Evolutionary conservation across 1,284 basidiomycete genomes (phyloP).

Genomic region (Cutaneotrichosporon dermatis): DNA sequence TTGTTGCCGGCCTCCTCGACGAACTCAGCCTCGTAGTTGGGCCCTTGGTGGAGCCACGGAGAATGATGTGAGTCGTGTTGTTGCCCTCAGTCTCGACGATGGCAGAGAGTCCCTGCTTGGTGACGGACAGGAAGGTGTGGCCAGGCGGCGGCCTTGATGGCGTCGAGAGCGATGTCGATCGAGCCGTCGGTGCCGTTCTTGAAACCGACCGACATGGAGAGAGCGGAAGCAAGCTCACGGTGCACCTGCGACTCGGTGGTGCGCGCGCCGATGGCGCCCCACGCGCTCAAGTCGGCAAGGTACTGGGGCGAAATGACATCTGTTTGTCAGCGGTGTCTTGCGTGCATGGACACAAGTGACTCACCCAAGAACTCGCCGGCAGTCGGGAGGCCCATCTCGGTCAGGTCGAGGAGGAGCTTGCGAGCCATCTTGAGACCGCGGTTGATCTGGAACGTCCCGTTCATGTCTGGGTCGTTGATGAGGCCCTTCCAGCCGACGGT

Average conservation of each 20-base stretch:
- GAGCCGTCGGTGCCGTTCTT: constrained; percentile 56
- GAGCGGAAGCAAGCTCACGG: constrained; percentile 80
- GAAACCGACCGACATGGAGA: constrained; percentile 84
- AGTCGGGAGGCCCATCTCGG: constrained; percentile 81
- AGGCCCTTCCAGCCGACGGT: constrained; percentile 65
- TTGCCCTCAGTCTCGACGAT: constrained; percentile 76
- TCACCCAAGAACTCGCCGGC: constrained; percentile 84
- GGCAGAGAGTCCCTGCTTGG: constrained; percentile 84
- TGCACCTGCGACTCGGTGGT: constrained; percentile 94
- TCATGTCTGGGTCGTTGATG: constrained; percentile 76
- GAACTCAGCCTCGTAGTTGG: constrained; percentile 74
- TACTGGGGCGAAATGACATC: constrained; percentile 79
- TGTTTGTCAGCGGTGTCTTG: neutral
- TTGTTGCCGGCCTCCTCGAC: constrained; percentile 73
- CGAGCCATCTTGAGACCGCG: constrained; percentile 84
- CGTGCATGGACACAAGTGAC: constrained; percentile 9
- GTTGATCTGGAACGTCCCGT: constrained; percentile 94
- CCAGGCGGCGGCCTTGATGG: constrained; percentile 81
- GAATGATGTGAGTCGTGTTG: constrained; percentile 62
- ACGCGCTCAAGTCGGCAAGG: constrained; percentile 69
- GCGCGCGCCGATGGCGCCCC: constrained; percentile 96
- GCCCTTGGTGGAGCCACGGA: constrained; percentile 78
- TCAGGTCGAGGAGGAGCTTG: constrained; percentile 83
- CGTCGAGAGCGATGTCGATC: constrained; percentile 81
- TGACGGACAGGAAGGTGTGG: constrained; percentile 89